Evolutionary conservation across 75 land plant species (phyloP), one percentile per base, ranked within the genome.

Genomic region (Sequoiadendron giganteum): DNA sequence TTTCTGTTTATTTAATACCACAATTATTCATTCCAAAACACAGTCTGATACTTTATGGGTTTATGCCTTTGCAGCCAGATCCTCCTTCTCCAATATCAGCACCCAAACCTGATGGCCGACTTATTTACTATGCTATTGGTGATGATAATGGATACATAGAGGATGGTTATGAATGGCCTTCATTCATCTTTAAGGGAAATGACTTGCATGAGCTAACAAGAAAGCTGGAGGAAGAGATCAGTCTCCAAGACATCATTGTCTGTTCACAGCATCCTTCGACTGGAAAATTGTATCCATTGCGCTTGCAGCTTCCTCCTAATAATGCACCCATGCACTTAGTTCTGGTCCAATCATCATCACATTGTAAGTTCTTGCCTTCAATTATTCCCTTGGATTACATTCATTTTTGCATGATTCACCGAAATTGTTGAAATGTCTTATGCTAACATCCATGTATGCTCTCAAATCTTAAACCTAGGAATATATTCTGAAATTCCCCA

Each of bases 251-350:
- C 52, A 91, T 97, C 25, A 85, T 94, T 52, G 91, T 97, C 75
- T 98, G 99, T 83, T 56, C 91, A 36, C 88, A 92, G 3, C 93
- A 93, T 87, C 94, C 95, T 0, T 34, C 93, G 68, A 96, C 90
- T 87, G 93, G 92, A 30, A 94, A 95, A 91, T 92, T 98, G 34
- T 94, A 90, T 88, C 95, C 94, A 47, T 88, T 98, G 38, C 92
- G 92, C 32, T 87, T 98, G 88, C 94, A 92, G 32, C 96, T 98
- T 76, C 99, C 99, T 70, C 99, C 99, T 45, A 97, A 98, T 86
- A 93, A 94, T 88, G 89, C 92, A 19, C 88, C 91, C n/a, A 91
- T 98, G 97, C 93, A 92, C 58, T 92, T 98, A 30, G 95, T 97
- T 54, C 92, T 96, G 19, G 94, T 98, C 49, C 91, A 52, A 11